Evolutionary conservation across 495 filamentous ascomycete genomes (phyloP).

Genomic region (Penicillium turbatum): DNA sequence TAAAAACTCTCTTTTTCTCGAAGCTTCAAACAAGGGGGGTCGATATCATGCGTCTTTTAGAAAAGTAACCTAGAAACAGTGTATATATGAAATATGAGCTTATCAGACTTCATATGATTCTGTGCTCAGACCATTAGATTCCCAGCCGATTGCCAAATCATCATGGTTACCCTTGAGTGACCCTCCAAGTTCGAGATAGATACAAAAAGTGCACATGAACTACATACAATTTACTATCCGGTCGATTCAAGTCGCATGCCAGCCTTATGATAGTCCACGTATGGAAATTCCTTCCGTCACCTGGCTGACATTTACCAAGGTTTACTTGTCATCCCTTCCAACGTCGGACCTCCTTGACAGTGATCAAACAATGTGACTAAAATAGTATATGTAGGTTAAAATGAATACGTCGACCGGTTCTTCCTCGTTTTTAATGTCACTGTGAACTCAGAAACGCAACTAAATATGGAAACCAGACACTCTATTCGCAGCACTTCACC

Average conservation of each 20-base stretch:
- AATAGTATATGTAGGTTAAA: constrained; percentile 2
- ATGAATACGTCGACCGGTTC: not conserved
- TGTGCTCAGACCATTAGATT: not conserved
- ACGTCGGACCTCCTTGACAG: constrained; percentile 3
- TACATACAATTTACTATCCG: not conserved
- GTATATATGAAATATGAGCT: not conserved
- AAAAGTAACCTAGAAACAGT: not conserved
- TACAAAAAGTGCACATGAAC: not conserved
- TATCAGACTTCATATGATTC: not conserved
- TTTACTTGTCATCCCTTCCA: constrained; percentile 5
- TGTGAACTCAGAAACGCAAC: not conserved
- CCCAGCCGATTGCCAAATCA: not conserved
- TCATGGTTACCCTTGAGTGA: not conserved
- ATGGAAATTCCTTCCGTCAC: constrained; percentile 12
- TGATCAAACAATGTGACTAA: constrained; percentile 9
- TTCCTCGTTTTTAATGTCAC: not conserved
- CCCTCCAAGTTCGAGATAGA: not conserved
- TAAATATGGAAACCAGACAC: constrained; percentile 4
- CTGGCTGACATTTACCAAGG: constrained; percentile 4
- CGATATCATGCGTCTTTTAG: not conserved
- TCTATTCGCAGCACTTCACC: constrained; percentile 2
- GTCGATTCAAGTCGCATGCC: constrained; percentile 5
- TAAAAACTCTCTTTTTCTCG: not conserved
- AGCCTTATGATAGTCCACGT: not conserved
- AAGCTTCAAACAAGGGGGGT: not conserved